These are phyloP conservation scores for Trichaptum fuscoviolaceum DNA, from an alignment of 768 basidiomycete genomes.

Conservation along the genomic window DNA sequence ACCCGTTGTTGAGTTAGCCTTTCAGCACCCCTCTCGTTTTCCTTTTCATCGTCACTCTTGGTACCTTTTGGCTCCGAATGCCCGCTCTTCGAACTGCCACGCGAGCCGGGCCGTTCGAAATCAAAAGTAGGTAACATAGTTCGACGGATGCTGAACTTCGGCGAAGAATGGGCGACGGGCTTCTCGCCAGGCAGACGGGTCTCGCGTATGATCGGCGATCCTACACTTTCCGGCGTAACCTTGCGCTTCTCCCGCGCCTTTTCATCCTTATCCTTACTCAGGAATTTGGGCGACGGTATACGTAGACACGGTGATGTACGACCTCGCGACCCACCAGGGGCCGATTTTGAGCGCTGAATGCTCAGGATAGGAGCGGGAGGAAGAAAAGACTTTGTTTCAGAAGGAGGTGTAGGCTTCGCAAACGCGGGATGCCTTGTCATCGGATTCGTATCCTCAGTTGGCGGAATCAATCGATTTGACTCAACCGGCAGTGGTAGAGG, in stretches of 20 bases:
- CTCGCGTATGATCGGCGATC: slow-evolving; percentile 3
- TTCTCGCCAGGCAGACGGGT: slow-evolving; percentile 2
- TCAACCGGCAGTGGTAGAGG: background rate
- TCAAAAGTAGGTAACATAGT: slow-evolving; percentile 72
- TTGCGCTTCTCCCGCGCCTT: slow-evolving; percentile 17
- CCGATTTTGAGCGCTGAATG: background rate
- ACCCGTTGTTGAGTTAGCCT: background rate
- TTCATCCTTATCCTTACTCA: slow-evolving; percentile 11
- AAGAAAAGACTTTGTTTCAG: background rate
- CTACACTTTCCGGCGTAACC: slow-evolving; percentile 9
- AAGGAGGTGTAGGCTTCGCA: background rate
- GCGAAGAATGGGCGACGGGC: slow-evolving; percentile 11
- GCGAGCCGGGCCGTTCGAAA: slow-evolving; percentile 58
- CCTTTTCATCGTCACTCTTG: slow-evolving; percentile 2
- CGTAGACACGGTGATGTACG: slow-evolving; percentile 1
- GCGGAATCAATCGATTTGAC: background rate
- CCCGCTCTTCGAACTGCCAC: slow-evolving; percentile 3
- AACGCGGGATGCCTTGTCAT: background rate
- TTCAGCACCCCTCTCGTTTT: background rate
- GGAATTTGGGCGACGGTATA: slow-evolving; percentile 2
- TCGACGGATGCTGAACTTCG: slow-evolving; percentile 33
- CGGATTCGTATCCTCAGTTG: background rate
- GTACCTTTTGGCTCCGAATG: slow-evolving; percentile 3
- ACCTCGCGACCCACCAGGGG: slow-evolving; percentile 1
- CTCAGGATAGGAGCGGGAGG: background rate